phyloP scores from a whole-genome alignment of 169 alveolate species.

The Toxoplasma gondii region DNA sequence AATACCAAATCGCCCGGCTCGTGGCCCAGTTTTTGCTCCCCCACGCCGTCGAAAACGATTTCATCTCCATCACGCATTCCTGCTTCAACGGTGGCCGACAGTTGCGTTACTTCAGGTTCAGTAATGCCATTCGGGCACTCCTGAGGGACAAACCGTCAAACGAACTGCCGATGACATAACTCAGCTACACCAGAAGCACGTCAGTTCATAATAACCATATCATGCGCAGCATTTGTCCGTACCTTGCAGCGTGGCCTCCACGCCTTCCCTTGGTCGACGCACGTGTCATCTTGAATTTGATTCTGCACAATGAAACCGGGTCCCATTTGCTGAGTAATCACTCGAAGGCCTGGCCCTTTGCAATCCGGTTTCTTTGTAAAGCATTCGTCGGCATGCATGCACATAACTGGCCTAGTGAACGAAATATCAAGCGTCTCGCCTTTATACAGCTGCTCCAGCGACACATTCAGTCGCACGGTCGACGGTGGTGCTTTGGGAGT shows the following conservation, averaged over 20 bases:
- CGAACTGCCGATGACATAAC: background rate
- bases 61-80: conserved; percentile 76
- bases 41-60: conserved; percentile 74
- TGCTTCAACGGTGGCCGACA: conserved; percentile 72
- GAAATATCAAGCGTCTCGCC: conserved; percentile 70
- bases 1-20: conserved; percentile 76
- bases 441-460: conserved; percentile 74
- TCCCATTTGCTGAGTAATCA: conserved; percentile 77
- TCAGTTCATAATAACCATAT: too few relatives aligned
- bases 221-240: background rate
- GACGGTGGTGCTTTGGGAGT: conserved; percentile 69
- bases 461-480: conserved; percentile 58
- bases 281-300: conserved; percentile 75
- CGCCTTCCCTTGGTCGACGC: conserved; percentile 74
- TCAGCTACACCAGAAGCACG: background rate
- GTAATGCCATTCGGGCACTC: conserved; percentile 78
- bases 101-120: conserved; percentile 63
- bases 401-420: conserved; percentile 74
- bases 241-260: conserved; percentile 75
- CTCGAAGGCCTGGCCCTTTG: conserved; percentile 75
- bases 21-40: conserved; percentile 71
- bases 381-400: conserved; percentile 75
- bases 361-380: conserved; percentile 72
- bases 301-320: conserved; percentile 79
- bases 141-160: background rate